A percentile compares a stretch with the other conserved stretches of the same genome.
These are phyloP conservation scores for Globisporangium splendens DNA, from an alignment of 352 stramenopile species.

Conservation along the genomic window DNA sequence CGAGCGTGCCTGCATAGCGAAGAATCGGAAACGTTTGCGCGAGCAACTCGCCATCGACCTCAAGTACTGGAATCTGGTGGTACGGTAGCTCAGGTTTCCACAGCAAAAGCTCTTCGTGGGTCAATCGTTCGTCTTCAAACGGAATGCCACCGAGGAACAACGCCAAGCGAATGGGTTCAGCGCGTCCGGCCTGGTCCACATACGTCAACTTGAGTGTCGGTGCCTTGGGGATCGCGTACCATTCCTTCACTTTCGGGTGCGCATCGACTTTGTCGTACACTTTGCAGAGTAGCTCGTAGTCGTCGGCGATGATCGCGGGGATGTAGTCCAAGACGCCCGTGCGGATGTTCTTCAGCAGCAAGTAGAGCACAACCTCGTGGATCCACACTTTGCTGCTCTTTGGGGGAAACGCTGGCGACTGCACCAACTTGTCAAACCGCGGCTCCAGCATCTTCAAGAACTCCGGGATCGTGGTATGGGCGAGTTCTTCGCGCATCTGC, in stretches of 20 bases:
- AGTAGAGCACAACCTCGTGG: constrained; percentile 26
- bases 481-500: constrained; percentile 30
- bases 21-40: constrained; percentile 53
- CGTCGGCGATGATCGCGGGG: constrained; percentile 22
- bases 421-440: constrained; percentile 25
- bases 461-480: constrained; percentile 21
- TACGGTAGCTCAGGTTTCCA: constrained; percentile 36
- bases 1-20: constrained; percentile 54
- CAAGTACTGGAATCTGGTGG: constrained; percentile 36
- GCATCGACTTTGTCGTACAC: constrained; percentile 17
- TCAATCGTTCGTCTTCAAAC: constrained; percentile 59
- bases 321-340: constrained; percentile 31
- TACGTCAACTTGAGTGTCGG: constrained; percentile 54
- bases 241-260: constrained; percentile 32
- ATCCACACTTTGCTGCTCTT: constrained; percentile 19
- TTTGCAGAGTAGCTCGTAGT: constrained; percentile 14
- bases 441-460: constrained; percentile 24
- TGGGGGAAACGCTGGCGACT: constrained; percentile 17
- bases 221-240: constrained; percentile 14
- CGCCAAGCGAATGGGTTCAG: constrained; percentile 47
- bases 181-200: constrained; percentile 44
- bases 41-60: constrained; percentile 37
- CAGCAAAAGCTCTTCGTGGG: constrained; percentile 21
- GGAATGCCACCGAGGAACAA: constrained; percentile 35
- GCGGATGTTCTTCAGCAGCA: constrained; percentile 20